Base-by-base conservation (phyloP, 139 green algal genomes). In the Ettlia oleoabundans region DNA sequence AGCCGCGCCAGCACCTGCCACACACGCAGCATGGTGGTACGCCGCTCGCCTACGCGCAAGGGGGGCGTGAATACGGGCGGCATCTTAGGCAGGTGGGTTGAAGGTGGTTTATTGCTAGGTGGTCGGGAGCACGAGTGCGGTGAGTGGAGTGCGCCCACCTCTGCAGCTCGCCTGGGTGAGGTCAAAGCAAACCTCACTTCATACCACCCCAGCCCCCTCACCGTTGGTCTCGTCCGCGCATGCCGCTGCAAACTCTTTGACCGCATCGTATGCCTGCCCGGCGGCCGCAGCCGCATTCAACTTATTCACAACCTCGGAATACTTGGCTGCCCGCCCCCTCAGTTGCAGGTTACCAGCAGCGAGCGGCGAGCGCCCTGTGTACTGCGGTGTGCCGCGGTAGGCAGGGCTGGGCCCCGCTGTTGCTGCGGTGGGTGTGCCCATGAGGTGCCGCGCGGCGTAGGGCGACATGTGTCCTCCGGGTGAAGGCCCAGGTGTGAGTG, bases 1-100 rank as follows among this genome's bases (percentile, higher is more conserved):
- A 95, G 84, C 43, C 90, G 75, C 19, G 61, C 61, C 75, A 96
- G 82, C 70, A 97, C 86, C 33, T 89, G 71, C 93, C 93, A 97
- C 38, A 89, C 84, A 42, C 63, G 80, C 47, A 68, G 77, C 82
- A 97, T 92, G 63, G 80, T 85, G 22, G 86, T 91, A 53, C 83
- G 38, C 37, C 42, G 77, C 64, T 86, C 78, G 40, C 83, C 83
- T 72, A 53, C 77, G 43, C 40, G 28, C n/a, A n/a, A n/a, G n/a
- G n/a, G n/a, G n/a, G n/a, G n/a, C 22, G 8, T 47, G 62, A 26
- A 38, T 2, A 32, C 3, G n/a, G 61, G n/a, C 61, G 8, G 19
- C 61, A 68, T 68, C 15, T 15, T 38, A 21, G 28, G 61, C n/a
- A n/a, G n/a, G n/a, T n/a, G n/a, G n/a, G n/a, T n/a, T n/a, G n/a